Base-by-base conservation (phyloP, 371 early-diverging fungal genomes). In the Mortierella sp. region DNA sequence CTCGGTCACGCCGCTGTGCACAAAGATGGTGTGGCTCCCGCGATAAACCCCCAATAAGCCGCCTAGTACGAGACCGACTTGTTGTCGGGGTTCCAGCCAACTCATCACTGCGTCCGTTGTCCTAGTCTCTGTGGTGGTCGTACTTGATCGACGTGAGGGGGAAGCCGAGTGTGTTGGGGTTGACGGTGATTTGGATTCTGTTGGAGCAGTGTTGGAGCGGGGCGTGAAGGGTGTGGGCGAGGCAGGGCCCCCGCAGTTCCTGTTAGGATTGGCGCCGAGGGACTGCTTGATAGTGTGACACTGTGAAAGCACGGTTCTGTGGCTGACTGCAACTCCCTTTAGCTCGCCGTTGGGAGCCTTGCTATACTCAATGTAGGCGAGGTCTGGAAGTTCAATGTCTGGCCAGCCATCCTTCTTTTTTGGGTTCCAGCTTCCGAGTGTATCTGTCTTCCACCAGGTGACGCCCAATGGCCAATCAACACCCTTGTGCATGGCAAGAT, bases 361-460 rank as follows among this genome's bases (percentile, higher is more conserved):
- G 54, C 89, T 88, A 63, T 90, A 95, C 74, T 94, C 95, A 40
- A 95, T 86, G 63, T 94, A 94, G 4, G 96, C 96, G n/a, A 91
- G 69, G 29, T 94, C 94, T 1, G 83, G 78, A 0, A 84, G 82
- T 40, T 86, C 83, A 44, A 72, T 79, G 19, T 78, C 67, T 2
- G 63, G 76, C 46, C 71, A 56, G 0, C 79, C 77, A 28, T 88
- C 76, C 54, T 84, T 86, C 46, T 85, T 86, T 53, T 84, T 82
- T 19, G 86, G 83, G 58, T 85, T 80, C 83, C 86, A 85, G 8
- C 81, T 71, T 0, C 90, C 91, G 52, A 90, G 79, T 10, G 92
- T 90, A 50, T 90, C 89, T 0, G 93, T 91, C 55, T 91, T 91
- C 85, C 88, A 88, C 93, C 93, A 95, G 13, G 84, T 84, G 45